Conservation (phyloP, 345 rosid genomes). For the Melaleuca quinquenervia region DNA sequence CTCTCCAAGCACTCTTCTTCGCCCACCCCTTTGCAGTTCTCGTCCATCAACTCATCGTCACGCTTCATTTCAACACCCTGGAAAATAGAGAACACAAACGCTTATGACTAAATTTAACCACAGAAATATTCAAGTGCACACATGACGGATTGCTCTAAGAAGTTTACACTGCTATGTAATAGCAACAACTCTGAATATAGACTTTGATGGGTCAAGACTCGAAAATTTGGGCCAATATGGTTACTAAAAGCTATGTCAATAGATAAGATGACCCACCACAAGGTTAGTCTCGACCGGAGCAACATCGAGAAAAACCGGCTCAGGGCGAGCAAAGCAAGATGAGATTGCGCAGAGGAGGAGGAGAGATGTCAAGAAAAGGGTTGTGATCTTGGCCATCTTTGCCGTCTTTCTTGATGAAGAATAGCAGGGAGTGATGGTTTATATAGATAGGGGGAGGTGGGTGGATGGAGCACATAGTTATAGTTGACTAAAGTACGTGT, state of each 20-base stretch:
- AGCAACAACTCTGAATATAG: neutral
- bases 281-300: neutral
- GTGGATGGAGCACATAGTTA: neutral
- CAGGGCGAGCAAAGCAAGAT: neutral
- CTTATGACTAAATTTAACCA: neutral
- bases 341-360: neutral
- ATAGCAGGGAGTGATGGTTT: neutral
- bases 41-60: slow-evolving; percentile 2
- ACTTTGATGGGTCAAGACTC: neutral
- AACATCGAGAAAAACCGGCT: neutral
- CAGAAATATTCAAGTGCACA: neutral
- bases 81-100: neutral
- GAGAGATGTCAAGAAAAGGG: neutral
- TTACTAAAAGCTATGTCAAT: neutral
- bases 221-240: neutral
- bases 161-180: neutral
- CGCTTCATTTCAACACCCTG: neutral
- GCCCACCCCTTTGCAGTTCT: slow-evolving; percentile 30
- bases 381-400: neutral
- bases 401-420: neutral
- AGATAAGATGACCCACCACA: neutral
- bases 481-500: neutral
- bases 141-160: neutral
- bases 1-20: slow-evolving; percentile 47
- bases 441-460: neutral